Evolutionary conservation across 768 basidiomycete genomes (phyloP), one percentile per base, ranked within the genome.

Genomic region (Pleurotus cornucopiae): DNA sequence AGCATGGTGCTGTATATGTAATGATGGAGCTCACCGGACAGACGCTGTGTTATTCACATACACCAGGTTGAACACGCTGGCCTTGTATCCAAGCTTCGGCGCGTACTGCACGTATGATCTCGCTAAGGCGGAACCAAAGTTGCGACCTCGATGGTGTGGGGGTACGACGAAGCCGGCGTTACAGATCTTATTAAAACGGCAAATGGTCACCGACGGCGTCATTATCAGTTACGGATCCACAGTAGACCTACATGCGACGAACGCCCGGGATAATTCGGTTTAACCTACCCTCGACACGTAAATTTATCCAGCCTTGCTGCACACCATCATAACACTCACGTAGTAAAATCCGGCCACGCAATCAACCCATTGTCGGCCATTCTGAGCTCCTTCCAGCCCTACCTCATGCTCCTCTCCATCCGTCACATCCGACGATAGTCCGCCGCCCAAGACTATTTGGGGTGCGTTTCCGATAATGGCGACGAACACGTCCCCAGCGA

Each of bases 141-240:
- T 85, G 37, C 74, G 71, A 2, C 83, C 83, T 21, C 91, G 79
- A 30, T 85, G 82, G 0, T 63, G 63, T 4, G 80, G 76, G 18
- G 87, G 82, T 5, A 94, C 85, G 37, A 96, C 75, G 70, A 97
- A 97, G 2, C 94, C 94, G 3, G 82, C 93, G 63, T 96, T 97
- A 71, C 91, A 93, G 58, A 89, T 89, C 87, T 91, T 61, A 34
- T 9, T 34, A 34, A 34, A 34, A 34, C 30, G 30, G 30, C 30
- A 34, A 49, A 37, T 55, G 43, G 45, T 44, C 38, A 21, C 30
- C 23, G 38, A 16, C 43, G 45, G n/a, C 23, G 12, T 16, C 41
- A 51, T 13, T 45, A 16, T 23, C 39, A 21, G 16, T 26, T 41
- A 6, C 53, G n/a, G 23, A 56, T 23, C 23, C 37, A 20, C 26